These are phyloP conservation scores for Globisporangium parvum DNA, from an alignment of 352 stramenopile genomes.

Conservation along the genomic window DNA sequence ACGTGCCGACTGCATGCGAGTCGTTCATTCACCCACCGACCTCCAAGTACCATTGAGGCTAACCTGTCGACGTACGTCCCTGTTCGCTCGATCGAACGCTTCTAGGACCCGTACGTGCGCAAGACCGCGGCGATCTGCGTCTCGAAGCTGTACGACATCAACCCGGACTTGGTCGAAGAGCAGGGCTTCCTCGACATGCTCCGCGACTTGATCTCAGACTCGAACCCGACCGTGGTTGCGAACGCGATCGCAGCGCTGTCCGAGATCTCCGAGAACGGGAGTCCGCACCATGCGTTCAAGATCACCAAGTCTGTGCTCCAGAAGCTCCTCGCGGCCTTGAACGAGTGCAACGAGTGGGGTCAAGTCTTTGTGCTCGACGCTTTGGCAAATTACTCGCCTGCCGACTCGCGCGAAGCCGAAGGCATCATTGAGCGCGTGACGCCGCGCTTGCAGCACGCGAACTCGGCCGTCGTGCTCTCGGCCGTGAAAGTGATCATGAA, in stretches of 20 bases:
- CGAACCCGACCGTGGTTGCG: constrained; percentile 97
- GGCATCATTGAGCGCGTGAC: constrained; percentile 99
- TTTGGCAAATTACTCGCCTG: constrained; percentile 93
- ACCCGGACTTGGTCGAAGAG: constrained; percentile 95
- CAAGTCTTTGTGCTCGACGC: constrained; percentile 98
- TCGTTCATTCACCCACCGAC: too few relatives aligned
- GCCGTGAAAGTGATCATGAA: constrained; percentile 97
- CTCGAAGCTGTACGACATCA: constrained; percentile 99
- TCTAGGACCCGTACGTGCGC: constrained; percentile 97
- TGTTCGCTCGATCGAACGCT: too few relatives aligned
- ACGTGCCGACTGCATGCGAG: too few relatives aligned
- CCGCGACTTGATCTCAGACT: constrained; percentile 97
- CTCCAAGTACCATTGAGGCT: too few relatives aligned
- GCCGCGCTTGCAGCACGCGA: constrained; percentile 96
- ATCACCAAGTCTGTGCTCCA: constrained; percentile 96
- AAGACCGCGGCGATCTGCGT: constrained; percentile 99
- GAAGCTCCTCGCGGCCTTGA: constrained; percentile 97
- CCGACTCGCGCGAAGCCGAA: constrained; percentile 95
- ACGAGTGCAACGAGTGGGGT: constrained; percentile 99
- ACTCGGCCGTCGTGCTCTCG: constrained; percentile 97
- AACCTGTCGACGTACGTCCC: too few relatives aligned
- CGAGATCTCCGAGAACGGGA: constrained; percentile 96
- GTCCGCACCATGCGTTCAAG: constrained; percentile 85
- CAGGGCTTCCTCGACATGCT: constrained; percentile 95
- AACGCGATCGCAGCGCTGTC: constrained; percentile 98